Base-by-base conservation (phyloP, 805 yeast genomes). In the Candida pseudofarinosa region DNA sequence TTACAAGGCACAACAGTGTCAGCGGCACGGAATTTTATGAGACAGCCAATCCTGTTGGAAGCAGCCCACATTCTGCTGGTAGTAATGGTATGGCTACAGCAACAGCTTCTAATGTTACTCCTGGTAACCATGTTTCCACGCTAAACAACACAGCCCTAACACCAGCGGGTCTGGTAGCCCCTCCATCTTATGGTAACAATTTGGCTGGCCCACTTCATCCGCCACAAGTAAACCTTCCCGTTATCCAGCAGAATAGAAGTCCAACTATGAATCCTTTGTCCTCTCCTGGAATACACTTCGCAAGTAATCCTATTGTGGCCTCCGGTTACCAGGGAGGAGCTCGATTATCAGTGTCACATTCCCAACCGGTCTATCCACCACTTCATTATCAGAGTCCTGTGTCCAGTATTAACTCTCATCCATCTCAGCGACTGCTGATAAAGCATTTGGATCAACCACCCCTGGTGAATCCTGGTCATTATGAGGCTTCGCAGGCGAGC, bases 1-100 rank as follows among this genome's bases (percentile, higher is more conserved):
- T 14, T 28, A 23, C 33, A 5, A 26, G 39, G 19, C 39, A 37
- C 19, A 28, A 37, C 33, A 37, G 39, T 33, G 15, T 37, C 12
- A 30, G 33, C n/a, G 32, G 34, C 14, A n/a, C 17, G 5, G 34
- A 32, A 7, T 15, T 6, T n/a, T 32, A n/a, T 32, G 34, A 32
- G 14, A 7, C 7, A n/a, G 7, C 13, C 6, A 7, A 32, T n/a
- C 34, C 6, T 32, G 17, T n/a, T 32, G 34, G 34, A n/a, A 32
- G 34, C 15, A 32, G 34, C 34, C 34, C 34, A 7, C 34, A 32
- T n/a, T 13, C 13, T 32, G 34, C 17, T 32, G 17, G 17, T 32
- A 32, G 13, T 32, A 13, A 13, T 32, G 34, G 34, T 32, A 15
- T 13, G 14, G 17, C 17, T 32, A 13, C 34, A 14, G 34, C 34